Base-by-base conservation (phyloP, 805 yeast genomes). In the Clavispora fructus region DNA sequence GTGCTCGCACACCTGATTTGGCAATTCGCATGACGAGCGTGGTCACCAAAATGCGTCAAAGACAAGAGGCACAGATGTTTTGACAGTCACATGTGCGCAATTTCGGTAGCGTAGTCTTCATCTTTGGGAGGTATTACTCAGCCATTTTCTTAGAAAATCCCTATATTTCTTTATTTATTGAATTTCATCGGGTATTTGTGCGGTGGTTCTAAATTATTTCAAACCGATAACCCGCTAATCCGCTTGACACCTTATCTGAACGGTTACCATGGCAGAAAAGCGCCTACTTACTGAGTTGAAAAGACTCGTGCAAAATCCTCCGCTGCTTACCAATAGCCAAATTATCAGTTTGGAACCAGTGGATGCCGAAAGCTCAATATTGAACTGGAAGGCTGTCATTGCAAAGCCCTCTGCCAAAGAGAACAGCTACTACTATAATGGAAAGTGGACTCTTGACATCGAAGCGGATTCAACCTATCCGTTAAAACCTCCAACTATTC, bases 401-500 rank as follows among this genome's bases (percentile, higher is more conserved):
- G 48, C 47, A 13, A 55, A 55, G 69, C 69, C 40, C 65, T 68
- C 19, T 25, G 50, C 46, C 28, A 45, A 52, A 3, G 75, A 70
- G 23, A 74, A 85, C 1, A 77, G 78, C 0, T 85, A 73, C 56
- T 74, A 71, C 41, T 64, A 67, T 49, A 64, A 68, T n/a, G 79
- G 80, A 4, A 60, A 62, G 38, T 84, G 87, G 80, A 61, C 62
- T 19, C 60, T 85, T 31, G 58, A 54, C 1, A 77, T 85, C 6
- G 42, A 51, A 0, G 64, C 83, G 1, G 76, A 80, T 0, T 16
- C 44, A 0, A 63, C 64, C 14, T 85, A 85, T 52, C 92, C 92
- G 0, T 57, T 71, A 8, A 58, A 63, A 7, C 87, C 91, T 0
- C 92, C 91, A 3, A 49, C 46, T 11, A 70, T 83, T 44, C 62